Percentiles rank a stretch among this genome's conserved stretches.
phyloP scores from a whole-genome alignment of 768 basidiomycete species.

The Xerocomellus dryophilus region DNA sequence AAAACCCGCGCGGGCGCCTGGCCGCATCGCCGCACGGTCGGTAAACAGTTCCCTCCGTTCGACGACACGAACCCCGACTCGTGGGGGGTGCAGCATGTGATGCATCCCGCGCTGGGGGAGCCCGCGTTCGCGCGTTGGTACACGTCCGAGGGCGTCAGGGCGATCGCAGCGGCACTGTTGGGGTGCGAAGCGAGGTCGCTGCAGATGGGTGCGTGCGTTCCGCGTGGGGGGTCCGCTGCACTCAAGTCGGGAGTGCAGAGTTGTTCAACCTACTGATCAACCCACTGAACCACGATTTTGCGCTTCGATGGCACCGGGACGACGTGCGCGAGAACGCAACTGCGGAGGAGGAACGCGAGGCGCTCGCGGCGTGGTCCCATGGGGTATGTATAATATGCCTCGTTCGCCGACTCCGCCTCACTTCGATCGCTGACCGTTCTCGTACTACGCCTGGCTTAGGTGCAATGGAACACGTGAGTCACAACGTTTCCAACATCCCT shows the following conservation, averaged over 20 bases:
- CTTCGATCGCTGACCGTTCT: not conserved
- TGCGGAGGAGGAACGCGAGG: constrained; percentile 55
- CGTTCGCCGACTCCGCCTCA: not conserved
- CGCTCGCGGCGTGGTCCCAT: constrained; percentile 58
- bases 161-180: constrained; percentile 45
- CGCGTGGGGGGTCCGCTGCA: too few species aligned
- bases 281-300: constrained; percentile 60
- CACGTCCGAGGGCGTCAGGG: constrained; percentile 48
- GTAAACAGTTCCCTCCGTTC: constrained; percentile 77
- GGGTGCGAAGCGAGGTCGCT: constrained; percentile 54
- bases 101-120: constrained; percentile 72
- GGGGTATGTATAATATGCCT: constrained; percentile 42
- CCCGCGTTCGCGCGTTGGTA: constrained; percentile 66
- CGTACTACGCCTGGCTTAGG: constrained; percentile 33
- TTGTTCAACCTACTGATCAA: constrained; percentile 76
- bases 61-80: constrained; percentile 57
- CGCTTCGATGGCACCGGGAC: constrained; percentile 78
- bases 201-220: constrained; percentile 65
- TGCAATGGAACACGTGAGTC: constrained; percentile 80
- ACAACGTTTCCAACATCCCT: not conserved
- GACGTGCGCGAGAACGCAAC: constrained; percentile 61
- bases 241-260: constrained; percentile 33
- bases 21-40: constrained; percentile 67
- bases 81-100: constrained; percentile 80
- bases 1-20: constrained; percentile 60